Percentiles rank a stretch among this genome's conserved stretches.
phyloP scores from a whole-genome alignment of 768 basidiomycete species.

The Chalciporus piperatus region DNA sequence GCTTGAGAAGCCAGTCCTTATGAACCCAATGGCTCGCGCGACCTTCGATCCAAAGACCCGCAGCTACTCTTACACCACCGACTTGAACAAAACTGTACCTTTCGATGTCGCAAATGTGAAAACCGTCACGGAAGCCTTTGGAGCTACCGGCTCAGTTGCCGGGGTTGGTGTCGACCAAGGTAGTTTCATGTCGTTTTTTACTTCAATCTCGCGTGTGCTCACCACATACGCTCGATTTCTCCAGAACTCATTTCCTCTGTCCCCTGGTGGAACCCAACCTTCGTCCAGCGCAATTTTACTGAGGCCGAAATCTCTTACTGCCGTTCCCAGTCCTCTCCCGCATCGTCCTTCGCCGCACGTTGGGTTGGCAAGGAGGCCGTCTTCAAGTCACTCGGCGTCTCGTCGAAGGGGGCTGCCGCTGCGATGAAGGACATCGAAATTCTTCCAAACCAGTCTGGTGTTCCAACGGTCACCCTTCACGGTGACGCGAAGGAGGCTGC shows the following conservation, averaged over 20 bases:
- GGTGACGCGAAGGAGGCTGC: constrained; percentile 80
- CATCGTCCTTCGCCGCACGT: constrained; percentile 91
- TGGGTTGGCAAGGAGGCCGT: constrained; percentile 98
- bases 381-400: constrained; percentile 91
- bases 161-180: constrained; percentile 93
- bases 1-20: constrained; percentile 79
- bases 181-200: constrained; percentile 32
- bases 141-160: constrained; percentile 43
- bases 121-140: constrained; percentile 47
- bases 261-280: constrained; percentile 84
- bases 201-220: neutral
- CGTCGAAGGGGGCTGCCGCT: constrained; percentile 89
- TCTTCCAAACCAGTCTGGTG: constrained; percentile 73
- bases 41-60: constrained; percentile 79
- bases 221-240: neutral
- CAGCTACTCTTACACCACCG: constrained; percentile 75
- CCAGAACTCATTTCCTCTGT: constrained; percentile 89
- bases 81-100: constrained; percentile 50
- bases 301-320: constrained; percentile 86
- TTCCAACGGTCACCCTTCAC: constrained; percentile 71
- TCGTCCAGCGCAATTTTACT: constrained; percentile 92
- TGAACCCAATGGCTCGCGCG: constrained; percentile 92
- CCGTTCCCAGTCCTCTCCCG: constrained; percentile 75
- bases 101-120: constrained; percentile 67
- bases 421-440: constrained; percentile 99